Base-by-base conservation (phyloP, 257 asterid species). In the Ligustrum vulgare region DNA sequence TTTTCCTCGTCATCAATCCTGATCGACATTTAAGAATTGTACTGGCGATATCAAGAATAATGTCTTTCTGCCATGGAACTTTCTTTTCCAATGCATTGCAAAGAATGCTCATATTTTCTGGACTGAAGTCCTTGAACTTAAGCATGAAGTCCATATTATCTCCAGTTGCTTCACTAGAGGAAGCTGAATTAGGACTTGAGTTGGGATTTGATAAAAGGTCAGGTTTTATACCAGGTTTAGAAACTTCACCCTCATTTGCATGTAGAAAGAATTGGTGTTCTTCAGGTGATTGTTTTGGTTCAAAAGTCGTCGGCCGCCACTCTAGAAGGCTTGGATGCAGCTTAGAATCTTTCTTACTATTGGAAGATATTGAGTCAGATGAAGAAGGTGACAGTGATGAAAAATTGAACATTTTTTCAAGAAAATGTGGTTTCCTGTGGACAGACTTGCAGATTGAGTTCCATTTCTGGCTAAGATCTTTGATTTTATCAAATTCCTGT, bases 101-200 rank as follows among this genome's bases (percentile, higher is more conserved):
- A 67, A 93, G 85, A 65, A 79, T 76, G 5, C 78, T 72, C 37
- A 80, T 77, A 62, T 81, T 87, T 10, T 90, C 93, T 1, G 84
- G 32, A 71, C 78, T 85, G 58, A 82, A 62, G 39, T 83, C 85
- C 51, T 72, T 79, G 82, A 88, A 85, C 63, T 70, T 86, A 20
- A 75, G 76, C 4, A 78, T 28, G 25, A 77, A 67, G 43, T 81
- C 84, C 81, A 81, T 32, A 12, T 58, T 39, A 74, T 84, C 84
- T 12, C 80, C 90, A 45, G 90, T 94, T 54, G 96, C 96, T 83
- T 92, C 98, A 69, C 98, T 94, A 0, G 98, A 94, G 20, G 98
- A 94, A 74, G 98, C 98, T 8, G 98, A 94, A 34, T 94, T 94
- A 4, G 98, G 98, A 77, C 98, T 94, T 0, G 98, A 94, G 68